Base-by-base conservation (phyloP, 495 filamentous ascomycete genomes). In the Aspergillus egyptiacus region DNA sequence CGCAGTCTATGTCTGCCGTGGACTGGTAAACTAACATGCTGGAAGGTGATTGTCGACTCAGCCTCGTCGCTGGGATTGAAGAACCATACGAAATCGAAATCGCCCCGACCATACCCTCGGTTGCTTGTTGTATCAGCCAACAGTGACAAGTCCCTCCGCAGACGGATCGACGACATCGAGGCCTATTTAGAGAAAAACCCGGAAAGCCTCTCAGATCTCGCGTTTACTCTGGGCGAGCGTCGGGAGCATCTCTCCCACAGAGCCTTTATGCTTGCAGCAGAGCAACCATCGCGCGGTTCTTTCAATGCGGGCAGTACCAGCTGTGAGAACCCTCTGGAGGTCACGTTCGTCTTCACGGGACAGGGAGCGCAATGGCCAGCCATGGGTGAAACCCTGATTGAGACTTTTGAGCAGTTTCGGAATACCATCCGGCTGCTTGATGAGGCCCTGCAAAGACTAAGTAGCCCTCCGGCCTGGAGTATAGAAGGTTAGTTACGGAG, bases 101-200 rank as follows among this genome's bases (percentile, higher is more conserved):
- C 20, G 11, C 11, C 19, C 9, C 17, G 13, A 6, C 3, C 23
- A 17, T 14, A 9, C 18, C 11, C 38, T 3, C 23, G 38, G 23
- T n/a, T 48, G 4, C 32, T 55, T 8, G 46, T 41, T 2, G 25
- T 55, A 8, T 55, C 46, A 2, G 46, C 52, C 5, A 43, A 46
- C 3, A 36, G 27, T 17, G n/a, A 22, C 1, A 25, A 4, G 2
- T 20, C 36, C 5, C 37, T 54, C 0, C 5, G 27, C 5, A 27
- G 6, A n/a, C 18, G 31, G 0, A 31, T 38, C 9, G 25, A 15
- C 3, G 19, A 54, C 19, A 6, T 36, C 2, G 11, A 27, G 8
- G 23, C 6, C 2, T 48, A 48, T 28, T 8, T 36, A 2, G 15
- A 48, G 3, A 28, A 25, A 2, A 46, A 35, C 5, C 25, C 50